phyloP scores from a whole-genome alignment of 2,329 filamentous ascomycete species.

The Aspergillus neotritici region DNA sequence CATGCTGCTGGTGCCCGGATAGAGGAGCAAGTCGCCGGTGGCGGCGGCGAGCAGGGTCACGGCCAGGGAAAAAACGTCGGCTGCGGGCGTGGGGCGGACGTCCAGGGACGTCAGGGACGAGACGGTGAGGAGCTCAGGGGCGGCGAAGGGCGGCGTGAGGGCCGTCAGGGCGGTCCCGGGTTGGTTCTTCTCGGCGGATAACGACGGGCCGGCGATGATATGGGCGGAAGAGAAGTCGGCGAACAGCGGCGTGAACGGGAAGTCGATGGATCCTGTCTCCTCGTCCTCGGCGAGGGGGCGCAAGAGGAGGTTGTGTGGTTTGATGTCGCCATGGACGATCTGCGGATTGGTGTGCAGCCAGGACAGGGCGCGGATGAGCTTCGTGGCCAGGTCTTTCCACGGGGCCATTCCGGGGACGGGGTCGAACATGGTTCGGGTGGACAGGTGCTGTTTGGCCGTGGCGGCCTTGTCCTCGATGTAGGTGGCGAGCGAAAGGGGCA shows the following conservation, averaged over 20 bases:
- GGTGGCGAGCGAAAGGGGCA: slow-evolving; percentile 39
- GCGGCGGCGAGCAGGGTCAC: slow-evolving; percentile 42
- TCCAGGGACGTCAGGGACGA: slow-evolving; percentile 32
- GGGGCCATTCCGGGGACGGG: slow-evolving; percentile 37
- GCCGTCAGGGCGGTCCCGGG: slow-evolving; percentile 31
- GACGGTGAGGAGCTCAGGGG: slow-evolving; percentile 40
- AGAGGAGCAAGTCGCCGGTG: slow-evolving; percentile 42
- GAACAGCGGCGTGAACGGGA: slow-evolving; percentile 39
- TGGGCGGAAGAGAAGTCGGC: slow-evolving; percentile 44
- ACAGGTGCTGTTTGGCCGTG: slow-evolving; percentile 24
- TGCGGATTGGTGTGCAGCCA: slow-evolving; percentile 40
- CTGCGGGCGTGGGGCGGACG: slow-evolving; percentile 32
- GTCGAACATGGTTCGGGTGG: slow-evolving; percentile 42
- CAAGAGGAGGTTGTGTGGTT: slow-evolving; percentile 43
- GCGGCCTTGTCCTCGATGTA: slow-evolving; percentile 36
- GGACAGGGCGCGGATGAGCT: slow-evolving; percentile 37
- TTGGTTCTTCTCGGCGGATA: slow-evolving; percentile 9
- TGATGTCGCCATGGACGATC: slow-evolving; percentile 46
- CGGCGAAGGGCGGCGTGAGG: slow-evolving; percentile 42
- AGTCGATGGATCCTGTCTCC: slow-evolving; percentile 12
- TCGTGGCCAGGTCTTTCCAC: slow-evolving; percentile 39
- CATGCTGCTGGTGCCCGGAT: slow-evolving; percentile 35
- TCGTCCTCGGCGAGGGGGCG: slow-evolving; percentile 10
- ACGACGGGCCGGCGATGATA: slow-evolving; percentile 5
- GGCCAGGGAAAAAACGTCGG: slow-evolving; percentile 44